Percentiles rank a stretch among this genome's conserved stretches.
Evolutionary conservation across 495 filamentous ascomycete species (phyloP).

Genomic region (Parathielavia appendiculata): DNA sequence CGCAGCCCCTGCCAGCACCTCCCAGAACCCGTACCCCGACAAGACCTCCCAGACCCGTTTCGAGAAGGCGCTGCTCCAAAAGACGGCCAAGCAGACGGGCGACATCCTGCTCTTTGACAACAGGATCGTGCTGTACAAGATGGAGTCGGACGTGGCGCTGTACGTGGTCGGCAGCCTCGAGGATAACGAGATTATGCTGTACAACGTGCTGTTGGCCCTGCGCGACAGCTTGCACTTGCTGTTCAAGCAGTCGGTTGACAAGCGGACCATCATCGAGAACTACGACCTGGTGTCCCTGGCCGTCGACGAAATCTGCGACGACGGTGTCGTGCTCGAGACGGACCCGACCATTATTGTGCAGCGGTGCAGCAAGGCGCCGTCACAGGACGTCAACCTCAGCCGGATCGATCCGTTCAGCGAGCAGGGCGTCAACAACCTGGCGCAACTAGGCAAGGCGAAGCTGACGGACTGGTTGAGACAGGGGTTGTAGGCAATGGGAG

Average conservation of each 20-base stretch:
- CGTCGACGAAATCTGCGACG: constrained; percentile 94
- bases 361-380: constrained; percentile 85
- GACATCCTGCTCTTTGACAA: constrained; percentile 97
- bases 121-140: constrained; percentile 93
- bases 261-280: constrained; percentile 95
- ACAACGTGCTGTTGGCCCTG: constrained; percentile 83
- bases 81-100: constrained; percentile 90
- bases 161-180: constrained; percentile 83
- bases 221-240: constrained; percentile 85
- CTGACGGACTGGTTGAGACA: constrained; percentile 88
- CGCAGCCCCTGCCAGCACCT: constrained; percentile 21
- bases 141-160: constrained; percentile 93
- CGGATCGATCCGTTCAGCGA: constrained; percentile 86
- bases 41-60: constrained; percentile 91
- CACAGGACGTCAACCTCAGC: constrained; percentile 84
- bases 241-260: constrained; percentile 93
- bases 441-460: constrained; percentile 91
- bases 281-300: constrained; percentile 88
- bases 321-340: constrained; percentile 94
- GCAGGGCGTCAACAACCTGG: constrained; percentile 90
- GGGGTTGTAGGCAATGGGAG: constrained; percentile 43
- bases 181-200: constrained; percentile 95
- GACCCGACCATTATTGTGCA: constrained; percentile 89
- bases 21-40: constrained; percentile 73
- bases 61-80: constrained; percentile 91